A percentile compares a stretch with the other conserved stretches of the same genome.
phyloP scores from a whole-genome alignment of 805 yeast genomes.

The Barnettozyma wickerhamii region DNA sequence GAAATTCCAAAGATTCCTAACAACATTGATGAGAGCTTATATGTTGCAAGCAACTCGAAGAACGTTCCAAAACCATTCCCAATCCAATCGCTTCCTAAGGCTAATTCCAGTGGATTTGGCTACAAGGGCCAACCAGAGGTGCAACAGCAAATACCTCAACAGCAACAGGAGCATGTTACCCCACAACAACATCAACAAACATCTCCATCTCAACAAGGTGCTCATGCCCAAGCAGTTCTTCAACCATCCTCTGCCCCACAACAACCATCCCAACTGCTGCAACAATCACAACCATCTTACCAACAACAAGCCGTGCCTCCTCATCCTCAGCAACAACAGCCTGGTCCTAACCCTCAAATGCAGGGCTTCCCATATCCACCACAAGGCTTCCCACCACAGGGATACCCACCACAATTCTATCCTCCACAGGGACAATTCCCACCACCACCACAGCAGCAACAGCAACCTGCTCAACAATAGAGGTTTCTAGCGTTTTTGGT shows the following conservation, averaged over 20 bases:
- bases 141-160: constrained; percentile 21
- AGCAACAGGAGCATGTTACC: constrained; percentile 20
- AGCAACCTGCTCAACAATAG: constrained; percentile 14
- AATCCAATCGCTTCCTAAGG: constrained; percentile 51
- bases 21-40: constrained; percentile 81
- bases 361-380: constrained; percentile 15
- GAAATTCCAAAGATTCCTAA: constrained; percentile 97
- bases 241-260: constrained; percentile 15
- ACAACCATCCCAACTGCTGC: constrained; percentile 15
- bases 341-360: constrained; percentile 13
- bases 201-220: constrained; percentile 19
- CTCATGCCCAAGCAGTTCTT: constrained; percentile 12
- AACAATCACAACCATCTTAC: constrained; percentile 9
- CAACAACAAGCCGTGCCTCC: constrained; percentile 14
- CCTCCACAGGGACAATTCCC: constrained; percentile 13
- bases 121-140: constrained; percentile 43
- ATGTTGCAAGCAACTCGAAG: constrained; percentile 74
- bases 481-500: no score
- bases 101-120: constrained; percentile 34
- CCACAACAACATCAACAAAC: constrained; percentile 15
- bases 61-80: constrained; percentile 89
- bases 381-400: constrained; percentile 17
- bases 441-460: constrained; percentile 9
- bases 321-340: constrained; percentile 17
- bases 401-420: constrained; percentile 14